Conservation (phyloP, 306 rosid genomes). For the Glycine latifolia region DNA sequence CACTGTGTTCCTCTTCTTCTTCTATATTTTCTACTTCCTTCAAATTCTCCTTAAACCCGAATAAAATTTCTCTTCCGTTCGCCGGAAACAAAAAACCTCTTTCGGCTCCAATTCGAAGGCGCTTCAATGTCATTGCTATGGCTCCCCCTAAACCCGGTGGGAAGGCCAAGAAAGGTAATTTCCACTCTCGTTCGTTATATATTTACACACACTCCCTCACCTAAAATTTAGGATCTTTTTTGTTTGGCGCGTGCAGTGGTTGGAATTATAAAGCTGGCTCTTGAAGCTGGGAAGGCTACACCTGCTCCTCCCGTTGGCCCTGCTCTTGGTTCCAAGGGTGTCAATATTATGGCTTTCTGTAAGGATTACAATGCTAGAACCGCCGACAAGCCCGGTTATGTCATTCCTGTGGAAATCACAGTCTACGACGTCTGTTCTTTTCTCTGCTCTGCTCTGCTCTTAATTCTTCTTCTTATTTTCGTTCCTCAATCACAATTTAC, state of each 20-base stretch:
- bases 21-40: slow-evolving; percentile 59
- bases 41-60: slow-evolving; percentile 56
- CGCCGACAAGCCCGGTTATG: slow-evolving; percentile 92
- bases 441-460: too few species aligned
- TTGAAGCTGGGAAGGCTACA: slow-evolving; percentile 99
- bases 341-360: slow-evolving; percentile 96
- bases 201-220: neutral
- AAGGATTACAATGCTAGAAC: slow-evolving; percentile 97
- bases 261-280: slow-evolving; percentile 88
- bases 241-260: slow-evolving; percentile 50
- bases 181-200: neutral
- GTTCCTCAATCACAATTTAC: neutral
- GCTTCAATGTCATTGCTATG: slow-evolving; percentile 77
- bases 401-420: slow-evolving; percentile 96
- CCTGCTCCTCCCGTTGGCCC: slow-evolving; percentile 99
- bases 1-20: slow-evolving; percentile 49
- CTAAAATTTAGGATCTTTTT: neutral
- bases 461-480: too few species aligned
- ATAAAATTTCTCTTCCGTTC: slow-evolving; percentile 39
- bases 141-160: slow-evolving; percentile 98
- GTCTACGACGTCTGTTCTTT: slow-evolving; percentile 80
- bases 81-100: slow-evolving; percentile 35
- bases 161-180: slow-evolving; percentile 82
- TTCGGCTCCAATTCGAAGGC: slow-evolving; percentile 50
- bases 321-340: slow-evolving; percentile 97